Evolutionary conservation across 441 rosid species (phyloP).

Genomic region (Populus hybrid): DNA sequence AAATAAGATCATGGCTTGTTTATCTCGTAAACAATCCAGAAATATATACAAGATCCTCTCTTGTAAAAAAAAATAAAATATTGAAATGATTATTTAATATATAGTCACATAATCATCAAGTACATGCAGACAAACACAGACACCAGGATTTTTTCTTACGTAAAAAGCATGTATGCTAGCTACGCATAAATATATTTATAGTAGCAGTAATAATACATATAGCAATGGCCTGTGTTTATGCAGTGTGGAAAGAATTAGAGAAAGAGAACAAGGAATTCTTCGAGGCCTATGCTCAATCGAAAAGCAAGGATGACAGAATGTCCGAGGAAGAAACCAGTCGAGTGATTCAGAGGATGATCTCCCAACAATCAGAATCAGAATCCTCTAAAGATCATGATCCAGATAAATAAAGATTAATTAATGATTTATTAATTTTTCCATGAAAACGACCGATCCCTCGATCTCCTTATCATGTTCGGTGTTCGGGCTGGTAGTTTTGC

Average conservation of each 20-base stretch:
- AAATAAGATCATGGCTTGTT: not conserved
- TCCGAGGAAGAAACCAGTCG: conserved; percentile 78
- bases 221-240: not conserved
- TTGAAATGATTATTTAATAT: too few species aligned
- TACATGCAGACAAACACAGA: not conserved
- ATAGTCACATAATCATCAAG: not conserved
- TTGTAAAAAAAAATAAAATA: not conserved
- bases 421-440: not conserved
- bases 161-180: too few species aligned
- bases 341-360: conserved; percentile 70
- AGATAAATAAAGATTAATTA: not conserved
- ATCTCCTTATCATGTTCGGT: not conserved
- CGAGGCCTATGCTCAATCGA: conserved; percentile 58
- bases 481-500: conserved; percentile 1
- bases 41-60: not conserved
- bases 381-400: conserved; percentile 52
- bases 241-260: conserved; percentile 92
- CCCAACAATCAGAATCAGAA: conserved; percentile 19
- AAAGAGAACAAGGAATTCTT: conserved; percentile 94
- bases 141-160: not conserved
- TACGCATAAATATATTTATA: not conserved
- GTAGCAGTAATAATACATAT: too few species aligned
- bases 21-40: not conserved
- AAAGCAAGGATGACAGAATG: conserved; percentile 61
- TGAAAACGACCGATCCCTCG: not conserved